Base-by-base conservation (phyloP, 2,329 filamentous ascomycete genomes). In the Penicillium sp. region DNA sequence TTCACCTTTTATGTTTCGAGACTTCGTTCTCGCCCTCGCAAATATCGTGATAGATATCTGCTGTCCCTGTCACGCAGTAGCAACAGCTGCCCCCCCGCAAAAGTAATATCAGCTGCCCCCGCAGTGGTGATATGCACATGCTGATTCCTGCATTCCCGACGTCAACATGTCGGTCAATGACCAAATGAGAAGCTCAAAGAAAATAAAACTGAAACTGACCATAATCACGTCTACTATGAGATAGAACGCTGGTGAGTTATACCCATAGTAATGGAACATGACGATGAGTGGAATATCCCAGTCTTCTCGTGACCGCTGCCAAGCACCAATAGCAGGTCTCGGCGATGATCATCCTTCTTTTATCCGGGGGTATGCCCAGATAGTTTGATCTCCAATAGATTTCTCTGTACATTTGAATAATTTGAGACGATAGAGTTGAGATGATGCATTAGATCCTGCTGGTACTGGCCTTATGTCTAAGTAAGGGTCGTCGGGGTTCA, bases 101-200 rank as follows among this genome's bases (percentile, higher is more conserved):
- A 19, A 36, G 48, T 60, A 40, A 59, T 41, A 47, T 46, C 53
- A 44, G 41, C 48, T 51, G 53, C 28, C 28, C 38, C 16, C 43
- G n/a, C 22, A 37, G 37, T 26, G 35, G 50, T 62, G 44, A 57
- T 41, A 38, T 38, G 22, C 17, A 37, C 43, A 36, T 45, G 30
- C 25, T 10, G 22, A 8, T 49, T 49, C 30, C 37, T 46, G 35
- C 61, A 63, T 63, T 64, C 57, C 22, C n/a, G 8, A 40, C 10
- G 12, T 19, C 44, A 58, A 51, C 56, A 50, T 43, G 55, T 50
- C 49, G 58, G 59, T 59, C 56, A n/a, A 33, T 52, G 38, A 33
- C 19, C 28, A 45, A 55, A 55, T 25, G 41, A 44, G 53, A 49
- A 53, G 40, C 25, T 31, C 12, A 46, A 41, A n/a, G 5, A 2